Evolutionary conservation across 31 red algal species (phyloP).

Genomic region (Endocladia muricata): DNA sequence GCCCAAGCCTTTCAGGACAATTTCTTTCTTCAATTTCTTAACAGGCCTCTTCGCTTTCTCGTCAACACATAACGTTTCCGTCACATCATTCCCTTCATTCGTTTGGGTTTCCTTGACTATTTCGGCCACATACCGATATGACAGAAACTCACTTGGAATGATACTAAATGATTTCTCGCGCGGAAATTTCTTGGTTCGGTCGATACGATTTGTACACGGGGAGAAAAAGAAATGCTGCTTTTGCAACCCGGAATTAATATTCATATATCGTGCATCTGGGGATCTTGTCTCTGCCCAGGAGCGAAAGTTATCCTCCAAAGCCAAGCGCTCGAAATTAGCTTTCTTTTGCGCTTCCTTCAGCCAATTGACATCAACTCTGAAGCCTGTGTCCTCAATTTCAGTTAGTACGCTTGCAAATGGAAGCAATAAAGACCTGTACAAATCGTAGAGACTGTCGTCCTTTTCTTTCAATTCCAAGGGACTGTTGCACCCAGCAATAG

Average conservation of each 20-base stretch:
- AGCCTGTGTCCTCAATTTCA: slow-evolving; percentile 76
- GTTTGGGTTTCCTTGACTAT: not conserved
- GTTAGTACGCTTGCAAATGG: slow-evolving; percentile 83
- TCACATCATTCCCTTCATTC: not conserved
- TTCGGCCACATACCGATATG: not conserved
- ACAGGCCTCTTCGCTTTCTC: slow-evolving; percentile 15
- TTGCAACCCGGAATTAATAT: slow-evolving; percentile 75
- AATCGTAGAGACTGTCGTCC: slow-evolving; percentile 40
- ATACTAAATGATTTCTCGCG: slow-evolving; percentile 31
- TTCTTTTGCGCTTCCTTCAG: slow-evolving; percentile 48
- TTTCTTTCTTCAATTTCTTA: slow-evolving; percentile 53
- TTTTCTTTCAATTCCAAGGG: not conserved
- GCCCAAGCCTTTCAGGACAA: slow-evolving; percentile 48
- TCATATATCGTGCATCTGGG: slow-evolving; percentile 80
- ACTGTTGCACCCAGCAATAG: slow-evolving; percentile 28
- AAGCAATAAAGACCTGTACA: slow-evolving; percentile 59
- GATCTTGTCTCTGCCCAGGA: slow-evolving; percentile 58
- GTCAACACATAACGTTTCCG: not conserved
- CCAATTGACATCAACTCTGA: slow-evolving; percentile 76
- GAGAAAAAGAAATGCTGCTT: slow-evolving; percentile 79
- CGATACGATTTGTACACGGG: slow-evolving; percentile 32
- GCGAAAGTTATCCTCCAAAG: slow-evolving; percentile 62
- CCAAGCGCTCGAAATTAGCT: slow-evolving; percentile 41
- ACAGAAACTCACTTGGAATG: not conserved
- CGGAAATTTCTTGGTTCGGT: slow-evolving; percentile 4